Conservation (phyloP, 345 rosid genomes). For the Gossypium raimondii region DNA sequence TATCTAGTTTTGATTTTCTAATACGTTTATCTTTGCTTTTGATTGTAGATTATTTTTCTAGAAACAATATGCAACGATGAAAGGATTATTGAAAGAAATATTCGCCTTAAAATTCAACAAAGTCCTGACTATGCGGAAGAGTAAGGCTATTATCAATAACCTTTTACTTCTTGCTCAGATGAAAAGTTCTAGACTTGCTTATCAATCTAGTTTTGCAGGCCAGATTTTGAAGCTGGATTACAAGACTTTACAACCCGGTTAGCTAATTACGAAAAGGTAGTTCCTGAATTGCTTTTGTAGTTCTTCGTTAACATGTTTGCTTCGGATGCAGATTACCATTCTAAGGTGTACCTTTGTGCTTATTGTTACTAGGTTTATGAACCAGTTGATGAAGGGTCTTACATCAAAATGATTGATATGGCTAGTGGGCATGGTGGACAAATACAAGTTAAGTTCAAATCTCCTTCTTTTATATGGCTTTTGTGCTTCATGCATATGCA, state of each 20-base stretch:
- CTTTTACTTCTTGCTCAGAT: constrained; percentile 15
- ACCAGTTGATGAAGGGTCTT: constrained; percentile 98
- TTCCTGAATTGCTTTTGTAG: constrained; percentile 20
- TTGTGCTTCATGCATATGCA: background rate
- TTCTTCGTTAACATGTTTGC: constrained; percentile 8
- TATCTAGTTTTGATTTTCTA: constrained; percentile 9
- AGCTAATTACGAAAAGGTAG: constrained; percentile 82
- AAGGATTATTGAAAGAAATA: constrained; percentile 92
- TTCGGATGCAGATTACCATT: constrained; percentile 14
- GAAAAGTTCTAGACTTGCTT: constrained; percentile 17
- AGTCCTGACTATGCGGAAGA: constrained; percentile 99
- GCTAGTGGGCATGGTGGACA: constrained; percentile 96
- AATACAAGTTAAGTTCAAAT: constrained; percentile 60
- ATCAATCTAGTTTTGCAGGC: constrained; percentile 48
- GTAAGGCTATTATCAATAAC: constrained; percentile 43
- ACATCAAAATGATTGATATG: constrained; percentile 99
- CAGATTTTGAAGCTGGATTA: constrained; percentile 88
- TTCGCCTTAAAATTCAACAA: constrained; percentile 97
- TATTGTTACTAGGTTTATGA: constrained; percentile 73
- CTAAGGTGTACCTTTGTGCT: constrained; percentile 17
- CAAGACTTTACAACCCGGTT: constrained; percentile 83
- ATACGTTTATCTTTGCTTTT: constrained; percentile 5
- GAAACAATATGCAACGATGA: constrained; percentile 94
- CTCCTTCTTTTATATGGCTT: background rate
- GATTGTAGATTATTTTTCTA: constrained; percentile 82